These are phyloP conservation scores for Grosmannia serpens DNA, from an alignment of 2,329 filamentous ascomycete species.

Conservation along the genomic window DNA sequence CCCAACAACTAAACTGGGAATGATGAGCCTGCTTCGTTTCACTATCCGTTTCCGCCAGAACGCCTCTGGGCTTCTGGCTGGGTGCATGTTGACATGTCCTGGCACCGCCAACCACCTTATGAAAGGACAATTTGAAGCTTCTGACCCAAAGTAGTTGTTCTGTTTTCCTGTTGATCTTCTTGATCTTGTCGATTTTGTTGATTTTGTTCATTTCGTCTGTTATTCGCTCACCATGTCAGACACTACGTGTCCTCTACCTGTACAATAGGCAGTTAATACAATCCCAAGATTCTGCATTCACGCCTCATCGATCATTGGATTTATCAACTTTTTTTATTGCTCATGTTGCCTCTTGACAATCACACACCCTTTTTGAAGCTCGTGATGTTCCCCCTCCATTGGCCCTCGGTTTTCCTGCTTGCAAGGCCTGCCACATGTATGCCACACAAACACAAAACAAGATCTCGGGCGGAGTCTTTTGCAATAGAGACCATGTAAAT, in stretches of 20 bases:
- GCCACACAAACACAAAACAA: background rate
- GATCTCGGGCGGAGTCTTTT: background rate
- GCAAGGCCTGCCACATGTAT: background rate
- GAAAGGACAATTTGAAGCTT: constrained; percentile 52
- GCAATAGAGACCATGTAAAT: constrained; percentile 24
- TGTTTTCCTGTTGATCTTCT: background rate
- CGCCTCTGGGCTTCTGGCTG: constrained; percentile 22
- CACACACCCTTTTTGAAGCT: background rate
- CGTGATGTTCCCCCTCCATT: background rate
- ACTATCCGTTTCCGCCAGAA: constrained; percentile 36
- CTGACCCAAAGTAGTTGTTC: constrained; percentile 42
- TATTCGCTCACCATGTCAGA: too few relatives aligned
- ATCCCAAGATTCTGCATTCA: background rate
- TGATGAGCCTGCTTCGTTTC: constrained; percentile 59
- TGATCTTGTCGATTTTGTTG: background rate
- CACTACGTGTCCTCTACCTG: too few relatives aligned
- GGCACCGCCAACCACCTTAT: constrained; percentile 51
- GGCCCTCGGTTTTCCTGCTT: background rate
- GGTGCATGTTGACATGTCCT: constrained; percentile 55
- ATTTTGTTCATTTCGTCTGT: too few relatives aligned
- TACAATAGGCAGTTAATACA: background rate
- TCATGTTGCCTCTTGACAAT: background rate
- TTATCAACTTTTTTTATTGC: background rate
- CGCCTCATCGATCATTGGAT: background rate
- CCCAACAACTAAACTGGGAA: constrained; percentile 66